Evolutionary conservation across 129 eudicot genomes (phyloP), one percentile per base, ranked within the genome.

Genomic region (Rutidosis leptorrhynchoides): DNA sequence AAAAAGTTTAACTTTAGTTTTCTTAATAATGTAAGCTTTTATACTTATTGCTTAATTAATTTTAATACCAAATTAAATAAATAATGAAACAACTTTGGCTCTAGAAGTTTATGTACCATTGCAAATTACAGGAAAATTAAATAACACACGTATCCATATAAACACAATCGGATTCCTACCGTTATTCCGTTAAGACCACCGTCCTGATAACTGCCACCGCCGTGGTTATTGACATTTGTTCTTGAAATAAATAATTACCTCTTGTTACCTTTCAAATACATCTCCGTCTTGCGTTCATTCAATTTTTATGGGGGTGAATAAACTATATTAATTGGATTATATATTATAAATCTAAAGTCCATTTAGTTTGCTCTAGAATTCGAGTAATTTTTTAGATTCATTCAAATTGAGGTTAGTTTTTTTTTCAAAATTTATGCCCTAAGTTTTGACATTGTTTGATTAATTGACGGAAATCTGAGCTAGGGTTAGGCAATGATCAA

Each of bases 401-500:
- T 45, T 43, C 46, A 29, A 70, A 60, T 58, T 17, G 56, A 26
- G 40, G 61, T 49, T 67, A 49, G 28, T 9, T 23, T 21, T 15
- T 58, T 7, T 20, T 58, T 7, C 14, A 9, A 54, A 11, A 43
- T 70, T 70, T 20, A 12, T 49, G 37, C 5, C 40, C 21, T 37
- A 37, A 37, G 2, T 37, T 10, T 37, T 0, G 45, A 37, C 45
- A 37, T 37, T 52, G 16, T 64, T 55, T 21, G 29, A 62, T 1
- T 19, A 9, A 4, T 59, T 70, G 27, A 61, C 22, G 62, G 32
- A 72, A 32, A 33, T 4, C 40, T 62, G 60, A 30, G 70, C 48
- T 66, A 67, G 32, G 64, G 7, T 74, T 74, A 7, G 78, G 73
- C 73, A 40, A 74, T 74, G 79, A 45, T 74, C 78, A 65, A 43